Base-by-base conservation (phyloP, 306 rosid genomes). In the Biancaea sappan region DNA sequence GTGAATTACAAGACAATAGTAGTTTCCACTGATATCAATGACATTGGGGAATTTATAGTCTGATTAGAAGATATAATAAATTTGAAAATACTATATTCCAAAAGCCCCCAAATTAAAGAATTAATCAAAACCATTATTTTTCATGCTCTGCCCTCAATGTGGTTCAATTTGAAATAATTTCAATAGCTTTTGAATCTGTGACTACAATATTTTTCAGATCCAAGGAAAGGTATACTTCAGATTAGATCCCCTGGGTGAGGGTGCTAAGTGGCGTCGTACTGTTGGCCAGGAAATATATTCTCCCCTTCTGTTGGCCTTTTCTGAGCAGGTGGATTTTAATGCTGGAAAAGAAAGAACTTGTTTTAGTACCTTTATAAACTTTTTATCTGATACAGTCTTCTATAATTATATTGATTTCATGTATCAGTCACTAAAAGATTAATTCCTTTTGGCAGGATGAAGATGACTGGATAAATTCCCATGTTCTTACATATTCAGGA, bases 281-380 rank as follows among this genome's bases (percentile, higher is more conserved):
- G 80, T 87, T 77, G 99, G 97, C 71, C 99, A 94, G 87, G 99
- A 94, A 87, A 87, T 92, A 76, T 94, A 84, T 82, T 90, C 96
- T 78, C 97, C 99, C 26, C 96, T 94, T 81, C 91, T 94, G 48
- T 78, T 94, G 69, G 99, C 97, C 68, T 90, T 94, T 77, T 53
- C 96, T 65, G 96, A 92, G 77, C 87, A 91, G 96, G 97, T 94
- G 37, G 80, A 77, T 56, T 73, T 66, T 35, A 53, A 52, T n/a
- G 62, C 37, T 24, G 16, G 24, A 76, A 83, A 74, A 21, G 66
- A 75, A 71, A 53, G 5, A 62, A 46, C 0, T 65, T 54, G 75
- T 69, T 73, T 19, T 60, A 41, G 51, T 21, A 47, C 58, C 38
- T 28, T 68, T 13, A 47, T 46, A 59, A 32, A 64, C 43, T 8